phyloP scores from a whole-genome alignment of 768 basidiomycete species.

The Roridomyces roridus region DNA sequence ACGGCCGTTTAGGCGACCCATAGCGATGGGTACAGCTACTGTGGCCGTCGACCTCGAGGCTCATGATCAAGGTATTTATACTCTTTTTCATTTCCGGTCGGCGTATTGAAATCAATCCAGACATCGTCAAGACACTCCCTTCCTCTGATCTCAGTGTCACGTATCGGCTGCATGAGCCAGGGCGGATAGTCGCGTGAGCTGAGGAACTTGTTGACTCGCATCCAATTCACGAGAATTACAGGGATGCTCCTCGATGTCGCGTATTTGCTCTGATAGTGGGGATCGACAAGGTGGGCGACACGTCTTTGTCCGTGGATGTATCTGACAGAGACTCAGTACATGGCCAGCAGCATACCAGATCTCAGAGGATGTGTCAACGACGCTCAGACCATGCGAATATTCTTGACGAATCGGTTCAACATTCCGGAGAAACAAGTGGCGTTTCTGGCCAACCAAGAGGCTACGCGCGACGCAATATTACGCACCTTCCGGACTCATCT shows the following conservation, averaged over 20 bases:
- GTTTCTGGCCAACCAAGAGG: constrained; percentile 5
- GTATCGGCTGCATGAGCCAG: constrained; percentile 10
- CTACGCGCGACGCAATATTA: constrained; percentile 11
- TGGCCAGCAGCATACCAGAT: constrained; percentile 11
- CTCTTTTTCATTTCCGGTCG: not conserved
- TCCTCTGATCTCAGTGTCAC: constrained; percentile 9
- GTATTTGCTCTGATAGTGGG: constrained; percentile 19
- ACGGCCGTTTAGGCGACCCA: constrained; percentile 3
- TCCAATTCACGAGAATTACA: not conserved
- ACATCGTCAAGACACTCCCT: constrained; percentile 7
- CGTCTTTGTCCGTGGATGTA: not conserved
- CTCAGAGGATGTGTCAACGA: constrained; percentile 21
- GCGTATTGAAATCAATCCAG: not conserved
- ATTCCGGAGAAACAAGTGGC: constrained; percentile 19
- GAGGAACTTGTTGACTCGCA: not conserved
- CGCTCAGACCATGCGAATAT: constrained; percentile 8
- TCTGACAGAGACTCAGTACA: constrained; percentile 7
- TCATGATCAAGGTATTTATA: constrained; percentile 15
- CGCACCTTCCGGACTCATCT: constrained; percentile 8
- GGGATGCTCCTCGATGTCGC: constrained; percentile 1
- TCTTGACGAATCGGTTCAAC: constrained; percentile 9
- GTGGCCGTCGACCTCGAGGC: constrained; percentile 13
- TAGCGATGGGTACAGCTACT: not conserved
- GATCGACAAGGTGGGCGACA: constrained; percentile 8
- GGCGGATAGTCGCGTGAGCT: not conserved